Base-by-base conservation (phyloP, 208 protist genomes). In the Porcisia hertigi region DNA sequence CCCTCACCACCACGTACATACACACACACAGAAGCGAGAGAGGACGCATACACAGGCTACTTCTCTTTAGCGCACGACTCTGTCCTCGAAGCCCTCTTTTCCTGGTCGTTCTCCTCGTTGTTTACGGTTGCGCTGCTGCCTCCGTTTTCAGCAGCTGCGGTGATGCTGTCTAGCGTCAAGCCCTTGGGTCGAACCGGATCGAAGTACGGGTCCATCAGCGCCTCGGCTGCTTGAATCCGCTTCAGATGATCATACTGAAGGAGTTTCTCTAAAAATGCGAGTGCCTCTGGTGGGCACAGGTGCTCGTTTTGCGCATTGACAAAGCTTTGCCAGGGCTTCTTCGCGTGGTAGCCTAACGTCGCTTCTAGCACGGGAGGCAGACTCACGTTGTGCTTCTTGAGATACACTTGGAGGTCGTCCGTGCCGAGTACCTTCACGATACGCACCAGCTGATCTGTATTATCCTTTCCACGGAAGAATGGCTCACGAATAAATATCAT, bases 401-500 rank as follows among this genome's bases (percentile, higher is more conserved):
- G 77, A 88, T 99, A 99, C 39, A 82, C 88, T 73, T 96, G 93
- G 39, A 99, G 83, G 43, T 99, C 96, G 60, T 99, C 95, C 45
- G 98, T 99, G 67, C 99, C 99, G 63, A 99, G 91, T 36, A 99
- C 98, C 69, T 97, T 95, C 11, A 89, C 94, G 73, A 99, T 98
- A 62, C 98, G 98, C 30, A 99, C 97, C 53, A 99, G 92, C 90
- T 99, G 99, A 83, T 99, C 99, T 67, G 98, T 98, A 85, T 99
- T 99, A 88, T 99, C 98, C 71, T 97, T 93, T 30, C 99, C 99
- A 75, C 98, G 97, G 89, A 99, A 99, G 81, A 99, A 99, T 34
- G 99, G 99, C 81, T 99, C 98, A 80, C 99, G 98, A 75, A 96
- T 95, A 85, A 99, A 99, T 73, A 99, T 99, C 82, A 99, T 99